Base-by-base conservation (phyloP, 2,329 filamentous ascomycete genomes). In the Alternaria arborescens region DNA sequence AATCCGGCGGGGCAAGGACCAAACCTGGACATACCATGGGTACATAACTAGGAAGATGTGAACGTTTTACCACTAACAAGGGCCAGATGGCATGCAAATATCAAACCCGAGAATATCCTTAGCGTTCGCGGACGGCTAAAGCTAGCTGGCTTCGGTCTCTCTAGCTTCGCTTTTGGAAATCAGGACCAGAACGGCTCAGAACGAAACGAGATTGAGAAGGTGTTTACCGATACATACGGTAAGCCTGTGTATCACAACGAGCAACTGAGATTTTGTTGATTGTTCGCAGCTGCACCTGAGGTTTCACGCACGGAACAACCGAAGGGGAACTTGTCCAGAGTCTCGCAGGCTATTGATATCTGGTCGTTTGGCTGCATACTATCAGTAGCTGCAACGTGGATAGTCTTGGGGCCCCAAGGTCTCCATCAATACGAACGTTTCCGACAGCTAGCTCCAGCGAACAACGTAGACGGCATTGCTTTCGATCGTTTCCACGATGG, bases 71-170 rank as follows among this genome's bases (percentile, higher is more conserved):
- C 20, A 20, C 46, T 42, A n/a, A 60, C 26, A 5, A 3, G 1
- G 2, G 32, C 4, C 24, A 81, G 78, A 1, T 81, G 78, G 77
- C 79, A 82, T 61, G 73, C 73, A 10, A 81, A 83, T 71, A 70
- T 83, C 55, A 83, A 82, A 56, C 76, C 80, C 11, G 77, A 81
- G 51, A 82, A 82, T 43, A 80, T 82, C 47, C 76, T 82, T 61
- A 68, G 57, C 2, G 71, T 81, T 1, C 47, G 69, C 3, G 73
- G 66, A 4, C 53, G 71, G 2, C 79, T 78, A 54, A 81, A 81
- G 57, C 66, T 82, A 0, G 77, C 78, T 1, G 80, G 81, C 55
- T 76, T 73, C 6, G 79, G 79, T 0, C 78, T 78, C 52, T 71
- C 77, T 0, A 67, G 55, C 24, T 77, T 78, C 10, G 38, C n/a